Percentiles rank a stretch among this genome's conserved stretches.
phyloP scores from a whole-genome alignment of 768 basidiomycete genomes.

The Filobasidium floriforme region DNA sequence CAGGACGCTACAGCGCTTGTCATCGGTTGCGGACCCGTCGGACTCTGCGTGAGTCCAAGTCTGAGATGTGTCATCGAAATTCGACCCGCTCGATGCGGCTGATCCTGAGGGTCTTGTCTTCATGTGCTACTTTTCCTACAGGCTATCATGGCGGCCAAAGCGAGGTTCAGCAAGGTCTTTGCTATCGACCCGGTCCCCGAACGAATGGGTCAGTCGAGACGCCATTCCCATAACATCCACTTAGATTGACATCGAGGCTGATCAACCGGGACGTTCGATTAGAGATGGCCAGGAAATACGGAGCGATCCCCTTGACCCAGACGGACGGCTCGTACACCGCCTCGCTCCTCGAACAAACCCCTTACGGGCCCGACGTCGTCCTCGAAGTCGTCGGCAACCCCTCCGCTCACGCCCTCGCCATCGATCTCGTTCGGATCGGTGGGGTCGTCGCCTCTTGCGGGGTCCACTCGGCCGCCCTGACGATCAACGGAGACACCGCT shows the following conservation, averaged over 20 bases:
- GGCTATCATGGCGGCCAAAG: slow-evolving; percentile 43
- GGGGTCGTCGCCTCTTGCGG: slow-evolving; percentile 41
- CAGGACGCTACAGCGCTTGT: slow-evolving; percentile 30
- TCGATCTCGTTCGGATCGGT: slow-evolving; percentile 40
- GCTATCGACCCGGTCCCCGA: slow-evolving; percentile 28
- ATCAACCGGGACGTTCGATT: neutral
- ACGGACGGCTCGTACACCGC: slow-evolving; percentile 21
- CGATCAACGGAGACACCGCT: slow-evolving; percentile 28
- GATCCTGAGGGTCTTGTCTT: slow-evolving; percentile 1
- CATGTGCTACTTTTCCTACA: slow-evolving; percentile 22
- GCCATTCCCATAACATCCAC: neutral
- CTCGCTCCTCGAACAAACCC: slow-evolving; percentile 31
- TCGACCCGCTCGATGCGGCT: neutral
- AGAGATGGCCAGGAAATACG: slow-evolving; percentile 40
- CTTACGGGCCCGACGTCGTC: slow-evolving; percentile 42
- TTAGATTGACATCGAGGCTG: neutral
- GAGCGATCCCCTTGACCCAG: slow-evolving; percentile 38
- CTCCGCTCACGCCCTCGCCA: slow-evolving; percentile 33
- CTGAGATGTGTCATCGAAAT: neutral
- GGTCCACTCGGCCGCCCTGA: slow-evolving; percentile 31
- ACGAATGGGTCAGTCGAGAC: slow-evolving; percentile 13
- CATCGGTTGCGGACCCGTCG: slow-evolving; percentile 46
- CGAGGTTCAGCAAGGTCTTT: slow-evolving; percentile 41
- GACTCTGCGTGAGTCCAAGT: slow-evolving; percentile 22
- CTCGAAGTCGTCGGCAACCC: slow-evolving; percentile 45